Evolutionary conservation across 2,329 filamentous ascomycete genomes (phyloP).

Genomic region (Zymoseptoria pseudotritici): DNA sequence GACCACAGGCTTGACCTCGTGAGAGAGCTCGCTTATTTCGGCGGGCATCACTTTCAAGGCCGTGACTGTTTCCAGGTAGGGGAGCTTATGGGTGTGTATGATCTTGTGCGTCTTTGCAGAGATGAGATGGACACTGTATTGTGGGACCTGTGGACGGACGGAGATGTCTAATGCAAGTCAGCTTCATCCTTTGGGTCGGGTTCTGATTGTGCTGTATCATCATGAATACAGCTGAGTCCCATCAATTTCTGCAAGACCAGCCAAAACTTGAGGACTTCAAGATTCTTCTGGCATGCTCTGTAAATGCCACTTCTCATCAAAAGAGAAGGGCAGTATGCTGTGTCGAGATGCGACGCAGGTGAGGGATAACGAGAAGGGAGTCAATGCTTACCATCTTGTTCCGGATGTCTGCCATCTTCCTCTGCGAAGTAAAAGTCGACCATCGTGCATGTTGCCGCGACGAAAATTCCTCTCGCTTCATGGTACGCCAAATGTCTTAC

Average conservation of each 20-base stretch:
- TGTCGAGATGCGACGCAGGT: constrained; percentile 11
- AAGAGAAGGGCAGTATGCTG: constrained; percentile 21
- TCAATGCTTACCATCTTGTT: constrained; percentile 54
- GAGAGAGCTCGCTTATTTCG: constrained; percentile 84
- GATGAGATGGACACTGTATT: constrained; percentile 68
- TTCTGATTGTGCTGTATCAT: neutral
- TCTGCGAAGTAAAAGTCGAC: constrained; percentile 76
- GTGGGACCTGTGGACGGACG: constrained; percentile 61
- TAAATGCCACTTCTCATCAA: constrained; percentile 20
- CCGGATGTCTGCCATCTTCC: constrained; percentile 76
- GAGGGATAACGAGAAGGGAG: constrained; percentile 1
- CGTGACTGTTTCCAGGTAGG: constrained; percentile 68
- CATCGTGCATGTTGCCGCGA: constrained; percentile 60
- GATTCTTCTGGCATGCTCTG: constrained; percentile 22
- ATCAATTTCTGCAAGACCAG: neutral
- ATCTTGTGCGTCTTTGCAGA: constrained; percentile 69
- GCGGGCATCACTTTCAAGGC: constrained; percentile 77
- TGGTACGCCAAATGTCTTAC: constrained; percentile 71
- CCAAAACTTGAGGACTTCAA: neutral
- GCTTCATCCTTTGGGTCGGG: neutral
- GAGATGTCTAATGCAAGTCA: constrained; percentile 36
- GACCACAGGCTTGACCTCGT: constrained; percentile 75
- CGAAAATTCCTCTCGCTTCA: constrained; percentile 64
- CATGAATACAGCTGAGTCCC: neutral
- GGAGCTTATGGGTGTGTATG: constrained; percentile 68